phyloP scores from a whole-genome alignment of 2,329 filamentous ascomycete species.

The Aspergillus ochraceus region DNA sequence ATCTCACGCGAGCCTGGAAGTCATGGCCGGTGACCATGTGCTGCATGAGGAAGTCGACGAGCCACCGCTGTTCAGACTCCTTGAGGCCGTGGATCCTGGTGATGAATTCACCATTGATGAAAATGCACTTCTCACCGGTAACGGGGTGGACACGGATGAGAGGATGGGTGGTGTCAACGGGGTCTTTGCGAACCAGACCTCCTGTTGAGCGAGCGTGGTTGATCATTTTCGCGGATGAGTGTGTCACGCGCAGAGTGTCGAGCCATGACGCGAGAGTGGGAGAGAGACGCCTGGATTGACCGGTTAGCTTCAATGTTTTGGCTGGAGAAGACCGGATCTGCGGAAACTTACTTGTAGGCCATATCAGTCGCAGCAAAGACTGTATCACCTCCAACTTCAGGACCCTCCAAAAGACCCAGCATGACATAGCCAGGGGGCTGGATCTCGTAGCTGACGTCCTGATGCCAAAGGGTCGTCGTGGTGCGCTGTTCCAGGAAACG shows the following conservation, averaged over 20 bases:
- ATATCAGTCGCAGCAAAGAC: conserved; percentile 47
- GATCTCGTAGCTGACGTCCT: conserved; percentile 51
- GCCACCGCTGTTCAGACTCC: conserved; percentile 45
- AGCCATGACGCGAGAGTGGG: conserved; percentile 48
- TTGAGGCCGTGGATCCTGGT: conserved; percentile 50
- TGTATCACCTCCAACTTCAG: conserved; percentile 52
- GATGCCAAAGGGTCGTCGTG: conserved; percentile 51
- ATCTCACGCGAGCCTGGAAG: conserved; percentile 49
- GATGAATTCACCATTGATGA: conserved; percentile 52
- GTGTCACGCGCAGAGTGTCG: conserved; percentile 37
- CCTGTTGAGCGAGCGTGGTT: conserved; percentile 43
- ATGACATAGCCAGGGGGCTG: conserved; percentile 51
- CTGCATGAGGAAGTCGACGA: conserved; percentile 51
- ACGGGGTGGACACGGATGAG: conserved; percentile 51
- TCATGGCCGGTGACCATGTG: conserved; percentile 50
- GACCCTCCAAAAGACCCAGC: conserved; percentile 51
- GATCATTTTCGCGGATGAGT: conserved; percentile 48
- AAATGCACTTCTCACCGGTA: conserved; percentile 50
- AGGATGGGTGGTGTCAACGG: conserved; percentile 47
- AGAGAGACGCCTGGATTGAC: conserved; percentile 44
- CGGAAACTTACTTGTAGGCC: conserved; percentile 43
- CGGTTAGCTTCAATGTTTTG: not conserved
- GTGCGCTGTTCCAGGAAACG: conserved; percentile 45
- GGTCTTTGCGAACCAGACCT: conserved; percentile 45
- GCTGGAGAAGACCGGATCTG: not conserved